A percentile compares a stretch with the other conserved stretches of the same genome.
Evolutionary conservation across 257 asterid species (phyloP).

Genomic region (Ehretia macrophylla): DNA sequence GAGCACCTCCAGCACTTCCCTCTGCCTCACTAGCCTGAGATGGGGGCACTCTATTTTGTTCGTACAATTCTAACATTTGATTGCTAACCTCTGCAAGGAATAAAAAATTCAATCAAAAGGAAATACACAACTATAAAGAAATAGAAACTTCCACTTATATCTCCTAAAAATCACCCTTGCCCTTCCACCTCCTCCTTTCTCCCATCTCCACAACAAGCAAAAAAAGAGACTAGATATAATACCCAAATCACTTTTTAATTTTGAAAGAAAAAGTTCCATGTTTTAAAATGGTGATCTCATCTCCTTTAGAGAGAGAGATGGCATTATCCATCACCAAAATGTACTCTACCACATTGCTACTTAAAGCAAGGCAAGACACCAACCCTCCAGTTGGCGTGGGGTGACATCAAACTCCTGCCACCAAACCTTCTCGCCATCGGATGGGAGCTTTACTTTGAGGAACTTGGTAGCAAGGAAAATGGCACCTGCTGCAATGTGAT

Average conservation of each 20-base stretch:
- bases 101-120: conserved; percentile 4
- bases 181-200: no score
- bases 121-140: background rate
- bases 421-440: conserved; percentile 96
- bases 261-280: background rate
- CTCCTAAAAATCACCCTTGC: no score
- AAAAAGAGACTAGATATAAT: no score
- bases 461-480: conserved; percentile 99
- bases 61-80: conserved; percentile 26
- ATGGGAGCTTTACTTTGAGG: conserved; percentile 96
- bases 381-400: conserved; percentile 65
- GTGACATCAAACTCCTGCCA: conserved; percentile 99
- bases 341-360: background rate
- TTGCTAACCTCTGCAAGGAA: conserved; percentile 23
- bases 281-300: background rate
- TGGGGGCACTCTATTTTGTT: conserved; percentile 21
- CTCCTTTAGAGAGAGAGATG: background rate
- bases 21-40: conserved; percentile 24
- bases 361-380: background rate
- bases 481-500: conserved; percentile 99
- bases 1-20: conserved; percentile 22
- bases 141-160: no score
- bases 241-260: no score
- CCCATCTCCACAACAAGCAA: no score
- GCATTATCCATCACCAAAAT: background rate